Conservation (phyloP, 2,329 filamentous ascomycete species). For the Pseudogymnoascus sp. region DNA sequence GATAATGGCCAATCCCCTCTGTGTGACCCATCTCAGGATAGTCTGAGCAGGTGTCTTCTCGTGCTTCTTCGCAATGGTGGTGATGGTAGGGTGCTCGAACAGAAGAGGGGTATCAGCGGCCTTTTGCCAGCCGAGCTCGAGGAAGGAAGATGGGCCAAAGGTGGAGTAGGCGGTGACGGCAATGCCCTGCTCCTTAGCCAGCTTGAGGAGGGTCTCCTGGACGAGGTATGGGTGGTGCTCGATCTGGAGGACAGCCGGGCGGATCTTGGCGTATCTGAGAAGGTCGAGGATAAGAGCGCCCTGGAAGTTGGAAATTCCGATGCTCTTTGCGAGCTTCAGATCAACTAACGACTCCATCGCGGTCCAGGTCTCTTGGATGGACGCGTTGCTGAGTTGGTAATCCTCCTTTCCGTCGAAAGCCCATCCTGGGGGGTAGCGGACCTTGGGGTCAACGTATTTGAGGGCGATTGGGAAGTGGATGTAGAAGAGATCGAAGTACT, state of each 20-base stretch:
- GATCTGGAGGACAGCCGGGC: constrained; percentile 73
- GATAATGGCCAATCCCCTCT: constrained; percentile 74
- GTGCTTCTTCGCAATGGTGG: constrained; percentile 60
- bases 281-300: constrained; percentile 71
- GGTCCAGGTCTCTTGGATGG: constrained; percentile 74
- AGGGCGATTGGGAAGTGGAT: constrained; percentile 86
- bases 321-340: constrained; percentile 61
- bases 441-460: constrained; percentile 74
- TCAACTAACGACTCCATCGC: constrained; percentile 72
- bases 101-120: constrained; percentile 60
- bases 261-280: constrained; percentile 68
- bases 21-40: constrained; percentile 79
- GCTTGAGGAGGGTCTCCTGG: constrained; percentile 63
- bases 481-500: constrained; percentile 86
- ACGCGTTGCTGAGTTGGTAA: constrained; percentile 59
- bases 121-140: constrained; percentile 67
- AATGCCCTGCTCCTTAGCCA: constrained; percentile 64
- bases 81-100: constrained; percentile 63
- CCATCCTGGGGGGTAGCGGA: constrained; percentile 77
- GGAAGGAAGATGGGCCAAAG: constrained; percentile 72
- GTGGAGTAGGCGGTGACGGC: constrained; percentile 77
- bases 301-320: constrained; percentile 82
- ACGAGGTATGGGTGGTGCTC: constrained; percentile 88
- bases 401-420: constrained; percentile 56
- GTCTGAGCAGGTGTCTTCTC: constrained; percentile 72